These are phyloP conservation scores for Ilex paraguariensis DNA, from an alignment of 305 asterid species.

Conservation along the genomic window DNA sequence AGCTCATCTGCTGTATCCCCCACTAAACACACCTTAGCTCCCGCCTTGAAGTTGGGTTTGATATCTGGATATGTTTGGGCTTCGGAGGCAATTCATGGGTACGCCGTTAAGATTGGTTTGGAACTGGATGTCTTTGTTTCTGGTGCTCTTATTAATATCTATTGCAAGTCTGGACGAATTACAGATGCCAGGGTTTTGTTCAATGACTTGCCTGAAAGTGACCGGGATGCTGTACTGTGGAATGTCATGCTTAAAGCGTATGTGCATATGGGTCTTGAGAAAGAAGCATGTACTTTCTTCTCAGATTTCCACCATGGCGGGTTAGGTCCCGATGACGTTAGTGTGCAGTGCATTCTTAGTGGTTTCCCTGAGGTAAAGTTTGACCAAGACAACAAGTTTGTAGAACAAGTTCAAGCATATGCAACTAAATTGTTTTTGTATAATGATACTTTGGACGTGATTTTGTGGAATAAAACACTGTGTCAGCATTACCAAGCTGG, in stretches of 20 bases:
- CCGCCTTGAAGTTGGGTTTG: neutral
- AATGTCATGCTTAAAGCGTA: conserved; percentile 1
- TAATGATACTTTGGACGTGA: neutral
- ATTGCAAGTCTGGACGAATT: neutral
- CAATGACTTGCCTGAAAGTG: neutral
- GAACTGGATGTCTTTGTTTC: neutral
- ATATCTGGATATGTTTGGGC: neutral
- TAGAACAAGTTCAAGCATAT: conserved; percentile 2
- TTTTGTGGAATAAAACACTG: neutral
- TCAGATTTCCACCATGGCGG: neutral
- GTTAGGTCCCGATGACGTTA: neutral
- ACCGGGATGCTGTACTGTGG: neutral
- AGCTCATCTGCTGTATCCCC: neutral
- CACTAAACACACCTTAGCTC: neutral
- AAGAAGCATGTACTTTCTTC: neutral
- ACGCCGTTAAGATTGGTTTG: neutral
- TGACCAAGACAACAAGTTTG: neutral
- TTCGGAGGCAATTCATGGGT: neutral
- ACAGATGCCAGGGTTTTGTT: neutral
- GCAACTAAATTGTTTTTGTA: neutral
- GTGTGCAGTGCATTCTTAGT: neutral
- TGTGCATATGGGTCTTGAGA: neutral
- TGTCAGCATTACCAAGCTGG: neutral
- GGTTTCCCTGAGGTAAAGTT: neutral
- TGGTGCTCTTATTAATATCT: neutral